Base-by-base conservation (phyloP, 306 rosid genomes). In the Cucurbita argyrosperma region DNA sequence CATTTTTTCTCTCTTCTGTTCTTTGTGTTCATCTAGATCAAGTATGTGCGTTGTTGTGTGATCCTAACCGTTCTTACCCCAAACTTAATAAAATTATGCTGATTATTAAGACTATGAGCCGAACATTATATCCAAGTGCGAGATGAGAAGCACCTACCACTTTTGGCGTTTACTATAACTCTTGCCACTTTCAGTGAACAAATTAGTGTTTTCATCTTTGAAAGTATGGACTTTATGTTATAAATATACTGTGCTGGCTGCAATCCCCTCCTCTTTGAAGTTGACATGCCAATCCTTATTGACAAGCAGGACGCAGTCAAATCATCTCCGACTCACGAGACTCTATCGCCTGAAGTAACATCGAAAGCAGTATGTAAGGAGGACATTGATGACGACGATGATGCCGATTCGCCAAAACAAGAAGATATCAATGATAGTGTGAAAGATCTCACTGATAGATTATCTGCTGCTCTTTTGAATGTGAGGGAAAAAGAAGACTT, bases 401-500 rank as follows among this genome's bases (percentile, higher is more conserved):
- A 60, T n/a, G n/a, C n/a, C 13, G 74, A 67, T 55, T 71, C 50
- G 59, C 52, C 46, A n/a, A 65, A 52, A 76, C 74, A 78, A 50
- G 85, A 79, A 75, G 84, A 78, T 71, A 59, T 55, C 52, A 82
- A 74, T 67, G 83, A 84, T 59, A 85, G 82, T 55, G 67, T 87
- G 83, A 83, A 56, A 81, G 80, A 76, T 77, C 86, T 95, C 78
- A 79, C 86, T 0, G 96, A 88, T 75, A 88, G 83, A 83, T 76
- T 91, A 72, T 91, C 96, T 16, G 88, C 92, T 45, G 99, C 91
- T 54, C 96, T 87, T 64, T 89, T 89, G 53, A 88, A 89, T 79
- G 89, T 81, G 76, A 91, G 87, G 67, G 92, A 91, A 70, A 95
- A 89, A 86, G 99, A 95, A 77, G 99, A 91, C 78, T 88, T 95